Evolutionary conservation across 306 rosid genomes (phyloP), one percentile per base, ranked within the genome.

Genomic region (Vigna angularis): DNA sequence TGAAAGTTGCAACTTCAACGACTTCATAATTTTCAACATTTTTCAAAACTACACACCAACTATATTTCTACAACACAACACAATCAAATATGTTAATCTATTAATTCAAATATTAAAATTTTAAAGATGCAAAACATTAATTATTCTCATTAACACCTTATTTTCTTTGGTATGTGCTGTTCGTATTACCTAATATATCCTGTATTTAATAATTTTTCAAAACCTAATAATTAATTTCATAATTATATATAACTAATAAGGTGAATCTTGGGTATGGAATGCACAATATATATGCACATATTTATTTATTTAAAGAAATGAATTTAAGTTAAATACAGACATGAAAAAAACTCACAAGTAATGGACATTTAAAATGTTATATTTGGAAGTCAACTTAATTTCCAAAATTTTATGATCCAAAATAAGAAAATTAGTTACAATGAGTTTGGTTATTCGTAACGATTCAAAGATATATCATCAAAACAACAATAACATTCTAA

Each of bases 161-260:
- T 42, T 40, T 42, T 42, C 9, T 66, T 66, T 77, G 74, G 45
- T 77, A 77, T 55, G n/a, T 55, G 20, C 7, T 40, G 45, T 11
- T 20, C 63, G 13, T 65, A 51, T 20, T 66, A 66, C 32, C 11
- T 28, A 38, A 61, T 7, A 14, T 30, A 15, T 15, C 67, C 2
- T 16, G 44, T 3, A 34, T 32, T 62, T 62, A 34, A 15, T 62
- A 50, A 50, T 9, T 6, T 55, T 77, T 56, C 67, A 26, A 36
- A 1, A 53, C 17, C 3, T 16, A 1, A 38, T 24, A 13, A 20
- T 45, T 73, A 24, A 58, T 75, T 75, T 34, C 36, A 49, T 42
- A 42, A 9, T 30, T 32, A 62, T 49, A 2, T 49, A 79, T 26
- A 45, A 44, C n/a, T n/a, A 44, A 7, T 9, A 73, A 42, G 13